Evolutionary conservation across 2,329 filamentous ascomycete genomes (phyloP).

Genomic region (Capronia americana): DNA sequence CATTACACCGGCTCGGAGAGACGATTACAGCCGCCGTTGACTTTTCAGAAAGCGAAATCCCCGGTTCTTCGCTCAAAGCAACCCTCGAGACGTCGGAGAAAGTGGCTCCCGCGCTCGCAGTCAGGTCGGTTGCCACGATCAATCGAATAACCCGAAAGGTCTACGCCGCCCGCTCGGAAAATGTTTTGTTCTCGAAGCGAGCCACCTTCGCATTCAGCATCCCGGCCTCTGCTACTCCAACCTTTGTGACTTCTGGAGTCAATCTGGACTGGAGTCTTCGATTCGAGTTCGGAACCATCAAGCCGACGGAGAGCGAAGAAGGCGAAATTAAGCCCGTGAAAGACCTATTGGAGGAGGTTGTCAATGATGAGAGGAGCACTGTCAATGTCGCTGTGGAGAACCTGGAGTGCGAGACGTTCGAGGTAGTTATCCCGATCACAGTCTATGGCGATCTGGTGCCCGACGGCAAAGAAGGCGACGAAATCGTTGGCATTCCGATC

Average conservation of each 20-base stretch:
- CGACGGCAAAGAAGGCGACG: slow-evolving; percentile 42
- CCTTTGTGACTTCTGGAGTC: slow-evolving; percentile 89
- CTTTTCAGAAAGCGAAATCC: slow-evolving; percentile 76
- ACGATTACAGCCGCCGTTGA: slow-evolving; percentile 83
- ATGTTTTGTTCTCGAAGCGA: slow-evolving; percentile 78
- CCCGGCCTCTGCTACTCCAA: slow-evolving; percentile 81
- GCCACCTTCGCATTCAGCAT: slow-evolving; percentile 84
- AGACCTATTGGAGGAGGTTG: slow-evolving; percentile 77
- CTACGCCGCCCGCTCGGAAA: slow-evolving; percentile 79
- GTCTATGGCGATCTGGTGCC: slow-evolving; percentile 71
- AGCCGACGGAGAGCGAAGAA: slow-evolving; percentile 42
- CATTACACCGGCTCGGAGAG: slow-evolving; percentile 88
- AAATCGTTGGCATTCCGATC: slow-evolving; percentile 41
- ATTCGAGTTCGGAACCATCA: slow-evolving; percentile 89
- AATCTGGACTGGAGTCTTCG: slow-evolving; percentile 86
- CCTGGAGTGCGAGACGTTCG: slow-evolving; percentile 85
- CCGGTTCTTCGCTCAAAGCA: slow-evolving; percentile 83
- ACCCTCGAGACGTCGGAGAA: slow-evolving; percentile 87
- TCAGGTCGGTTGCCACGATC: slow-evolving; percentile 84
- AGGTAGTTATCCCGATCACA: slow-evolving; percentile 81
- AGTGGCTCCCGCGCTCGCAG: slow-evolving; percentile 77
- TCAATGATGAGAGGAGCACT: slow-evolving; percentile 77
- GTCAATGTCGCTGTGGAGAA: slow-evolving; percentile 79
- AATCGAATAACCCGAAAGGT: slow-evolving; percentile 84
- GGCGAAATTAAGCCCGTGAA: slow-evolving; percentile 48